Base-by-base conservation (phyloP, 768 basidiomycete species). In the Lactarius hatsudake region DNA sequence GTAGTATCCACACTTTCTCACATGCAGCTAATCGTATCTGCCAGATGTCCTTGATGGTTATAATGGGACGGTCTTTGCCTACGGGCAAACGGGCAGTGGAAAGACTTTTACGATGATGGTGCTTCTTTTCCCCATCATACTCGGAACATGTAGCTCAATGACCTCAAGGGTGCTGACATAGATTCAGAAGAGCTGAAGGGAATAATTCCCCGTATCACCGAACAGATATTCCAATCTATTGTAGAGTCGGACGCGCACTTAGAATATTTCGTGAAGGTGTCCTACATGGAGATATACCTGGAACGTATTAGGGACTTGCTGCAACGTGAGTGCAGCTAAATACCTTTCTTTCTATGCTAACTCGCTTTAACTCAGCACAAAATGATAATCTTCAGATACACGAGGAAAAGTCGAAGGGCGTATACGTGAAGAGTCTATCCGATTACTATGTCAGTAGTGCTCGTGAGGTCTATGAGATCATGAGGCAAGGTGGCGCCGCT, bases 31-130 rank as follows among this genome's bases (percentile, higher is more conserved):
- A 65, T 32, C 57, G n/a, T 53, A 26, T 43, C 18, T 64, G 32
- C 9, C 67, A 98, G 97, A 99, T 83, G 97, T 99, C 58, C 87
- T 99, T 76, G 91, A 94, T 78, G 97, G 97, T 30, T 99, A 99
- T 81, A 99, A 99, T 73, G 97, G 97, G 59, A 98, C 95, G 1
- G 85, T 94, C 36, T 95, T 96, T 75, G 91, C 89, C 0, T 93
- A 91, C 78, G 91, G 90, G 43, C 89, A 94, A 79, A 92, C 91
- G 23, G 91, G 92, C 69, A 91, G 90, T 75, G 92, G 92, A 73
- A 94, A 93, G 82, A 93, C 91, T 5, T 96, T 95, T 78, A 96
- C 97, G 26, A 98, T 98, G 97, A 98, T 98, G 96, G 97, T 89
- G 71, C 67, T 82, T 65, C 12, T 17, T 23, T 61, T 59, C 54